Evolutionary conservation across 352 stramenopile genomes (phyloP), one percentile per base, ranked within the genome.

Genomic region (Phytophthora quininea): DNA sequence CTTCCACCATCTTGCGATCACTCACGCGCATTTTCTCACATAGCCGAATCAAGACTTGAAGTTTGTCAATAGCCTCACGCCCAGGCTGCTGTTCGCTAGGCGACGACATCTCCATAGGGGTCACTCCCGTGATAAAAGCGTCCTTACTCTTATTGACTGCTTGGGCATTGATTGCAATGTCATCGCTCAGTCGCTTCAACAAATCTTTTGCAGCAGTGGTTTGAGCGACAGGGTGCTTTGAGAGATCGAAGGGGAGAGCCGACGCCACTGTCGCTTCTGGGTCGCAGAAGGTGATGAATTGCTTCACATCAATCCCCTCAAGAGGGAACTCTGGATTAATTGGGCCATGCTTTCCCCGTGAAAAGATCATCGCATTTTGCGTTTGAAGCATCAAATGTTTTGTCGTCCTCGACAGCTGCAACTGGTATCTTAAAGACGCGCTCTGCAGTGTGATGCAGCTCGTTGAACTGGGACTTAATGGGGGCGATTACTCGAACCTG

Each of bases 181-280:
- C 97, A 38, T 97, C 90, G 4, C 69, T 71, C 3, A 99, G 87
- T 27, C 97, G 83, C 58, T 96, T 90, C 24, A 98, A 88, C 40
- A 98, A 90, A 64, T 98, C 94, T 71, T 98, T 94, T 6, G 96
- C 97, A 52, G 96, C 97, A 46, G 96, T 92, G 19, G 94, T 98
- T 67, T 98, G 90, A 14, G 89, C 93, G 43, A 71, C 92, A 54
- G 82, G 93, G 37, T 98, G 96, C 11, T 79, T 69, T 0, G 83
- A 92, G 31, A 99, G 69, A 56, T 99, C 89, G 68, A 99, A 99
- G 35, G 97, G 96, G 10, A 99, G 72, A 11, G 64, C 70, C 12
- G 67, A 24, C 3, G 62, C 54, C 5, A 91, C 58, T 56, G 84
- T 66, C 1, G 60, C 62, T 32, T 94, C 86, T 33, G 83, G 84